A percentile compares a stretch with the other conserved stretches of the same genome.
phyloP scores from a whole-genome alignment of 495 filamentous ascomycete genomes.

The Evansstolkia leycettana region DNA sequence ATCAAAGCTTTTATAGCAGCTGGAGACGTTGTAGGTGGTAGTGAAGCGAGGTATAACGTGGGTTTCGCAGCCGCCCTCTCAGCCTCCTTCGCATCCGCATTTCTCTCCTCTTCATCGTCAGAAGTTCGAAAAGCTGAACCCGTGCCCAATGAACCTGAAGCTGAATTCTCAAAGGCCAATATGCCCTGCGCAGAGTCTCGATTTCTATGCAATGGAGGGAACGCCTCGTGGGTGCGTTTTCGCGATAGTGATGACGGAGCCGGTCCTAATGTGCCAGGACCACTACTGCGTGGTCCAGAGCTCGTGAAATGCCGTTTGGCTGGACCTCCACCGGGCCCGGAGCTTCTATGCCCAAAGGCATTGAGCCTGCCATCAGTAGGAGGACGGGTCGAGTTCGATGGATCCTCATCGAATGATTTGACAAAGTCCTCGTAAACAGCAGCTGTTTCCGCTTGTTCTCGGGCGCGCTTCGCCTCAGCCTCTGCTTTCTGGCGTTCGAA shows the following conservation, averaged over 20 bases:
- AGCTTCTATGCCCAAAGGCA: constrained; percentile 25
- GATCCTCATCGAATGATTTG: constrained; percentile 75
- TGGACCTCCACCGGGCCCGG: constrained; percentile 30
- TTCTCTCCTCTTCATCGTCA: constrained; percentile 40
- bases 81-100: constrained; percentile 36
- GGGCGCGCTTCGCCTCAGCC: constrained; percentile 78
- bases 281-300: constrained; percentile 45
- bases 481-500: constrained; percentile 92
- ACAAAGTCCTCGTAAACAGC: constrained; percentile 87
- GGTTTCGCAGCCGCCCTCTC: constrained; percentile 73
- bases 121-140: constrained; percentile 35
- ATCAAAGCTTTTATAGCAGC: constrained; percentile 65
- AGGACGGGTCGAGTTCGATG: constrained; percentile 18
- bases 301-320: constrained; percentile 45
- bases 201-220: constrained; percentile 22
- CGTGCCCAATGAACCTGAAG: constrained; percentile 20
- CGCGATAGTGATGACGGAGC: constrained; percentile 37
- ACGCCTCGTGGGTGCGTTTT: constrained; percentile 40
- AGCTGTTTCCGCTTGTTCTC: constrained; percentile 80
- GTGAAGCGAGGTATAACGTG: constrained; percentile 61
- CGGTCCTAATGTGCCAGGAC: constrained; percentile 65
- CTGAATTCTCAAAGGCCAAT: constrained; percentile 45
- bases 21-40: constrained; percentile 53
- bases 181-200: constrained; percentile 29
- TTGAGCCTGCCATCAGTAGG: constrained; percentile 14